A percentile compares a stretch with the other conserved stretches of the same genome.
phyloP scores from a whole-genome alignment of 805 yeast species.

The Wickerhamiella vanderwaltii region DNA sequence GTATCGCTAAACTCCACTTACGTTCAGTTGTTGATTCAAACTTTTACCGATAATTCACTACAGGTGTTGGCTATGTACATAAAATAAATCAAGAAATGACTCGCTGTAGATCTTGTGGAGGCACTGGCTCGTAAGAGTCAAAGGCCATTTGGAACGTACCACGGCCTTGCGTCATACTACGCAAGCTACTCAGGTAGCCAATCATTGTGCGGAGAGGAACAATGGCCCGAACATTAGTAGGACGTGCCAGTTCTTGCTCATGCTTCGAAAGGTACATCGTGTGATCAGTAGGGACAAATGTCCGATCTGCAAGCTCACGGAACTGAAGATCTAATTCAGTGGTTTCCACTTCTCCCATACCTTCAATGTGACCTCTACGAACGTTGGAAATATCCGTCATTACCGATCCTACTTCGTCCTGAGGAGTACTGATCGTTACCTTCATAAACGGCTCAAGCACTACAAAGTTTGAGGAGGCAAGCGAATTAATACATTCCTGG shows the following conservation, averaged over 20 bases:
- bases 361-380: constrained; percentile 59
- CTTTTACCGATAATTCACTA: no score
- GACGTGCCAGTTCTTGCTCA: constrained; percentile 19
- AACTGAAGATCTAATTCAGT: constrained; percentile 14
- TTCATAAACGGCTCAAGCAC: constrained; percentile 84
- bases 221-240: constrained; percentile 46
- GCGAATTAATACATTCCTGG: constrained; percentile 28
- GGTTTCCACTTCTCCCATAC: constrained; percentile 52
- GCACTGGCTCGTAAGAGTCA: constrained; percentile 57
- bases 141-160: constrained; percentile 74
- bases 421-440: constrained; percentile 51
- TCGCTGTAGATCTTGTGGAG: constrained; percentile 36
- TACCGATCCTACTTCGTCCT: constrained; percentile 62
- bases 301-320: constrained; percentile 36
- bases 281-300: constrained; percentile 34
- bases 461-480: constrained; percentile 30
- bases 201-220: constrained; percentile 86
- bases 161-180: constrained; percentile 83
- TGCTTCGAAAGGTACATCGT: constrained; percentile 33
- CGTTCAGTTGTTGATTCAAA: no score
- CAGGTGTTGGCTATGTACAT: no score
- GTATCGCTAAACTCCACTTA: no score
- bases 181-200: constrained; percentile 64
- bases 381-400: constrained; percentile 72
- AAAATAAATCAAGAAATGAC: constrained; percentile 13